Evolutionary conservation across 2,329 filamentous ascomycete species (phyloP), one percentile per base, ranked within the genome.

Genomic region (Epichloe elymi): DNA sequence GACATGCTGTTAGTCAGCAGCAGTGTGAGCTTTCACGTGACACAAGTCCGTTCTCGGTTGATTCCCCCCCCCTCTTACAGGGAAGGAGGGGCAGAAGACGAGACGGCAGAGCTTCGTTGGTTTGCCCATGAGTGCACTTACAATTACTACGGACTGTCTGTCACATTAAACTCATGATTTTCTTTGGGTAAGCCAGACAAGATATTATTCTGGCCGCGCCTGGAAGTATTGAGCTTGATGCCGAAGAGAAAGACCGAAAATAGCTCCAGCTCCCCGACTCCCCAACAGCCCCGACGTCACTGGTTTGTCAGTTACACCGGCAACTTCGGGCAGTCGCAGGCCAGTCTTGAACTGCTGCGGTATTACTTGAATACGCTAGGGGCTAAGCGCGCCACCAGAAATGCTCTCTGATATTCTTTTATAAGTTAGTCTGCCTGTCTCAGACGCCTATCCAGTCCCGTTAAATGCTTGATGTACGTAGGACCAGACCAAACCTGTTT

Each of bases 301-400:
- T 39, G 15, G 33, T 30, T 10, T 10, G 8, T 10, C 10, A 30
- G 15, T 35, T 14, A 38, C n/a, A 42, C 40, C 10, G 17, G 19
- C 36, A 39, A 20, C 14, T 5, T 26, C n/a, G 5, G 36, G 36
- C 15, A 11, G 20, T 38, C 12, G 11, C 33, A 38, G 14, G 35
- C n/a, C 15, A 35, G 43, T 30, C 17, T 37, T n/a, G 12, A 14
- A 37, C 15, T 5, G 11, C 17, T 7, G 12, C n/a, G 10, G 10
- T 5, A 15, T n/a, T 17, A 8, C 4, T 15, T 12, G 12, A 15
- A 17, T 17, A 2, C 40, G 40, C 48, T 44, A 26, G 14, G 48
- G 37, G 11, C 26, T 51, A 50, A 46, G 49, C 44, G 49, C 49
- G 44, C 44, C 39, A 43, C 30, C 44, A 30, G 30, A 23, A 48